These are phyloP conservation scores for Craspedostauros australis DNA, from an alignment of 108 stramenopile genomes.

Conservation along the genomic window DNA sequence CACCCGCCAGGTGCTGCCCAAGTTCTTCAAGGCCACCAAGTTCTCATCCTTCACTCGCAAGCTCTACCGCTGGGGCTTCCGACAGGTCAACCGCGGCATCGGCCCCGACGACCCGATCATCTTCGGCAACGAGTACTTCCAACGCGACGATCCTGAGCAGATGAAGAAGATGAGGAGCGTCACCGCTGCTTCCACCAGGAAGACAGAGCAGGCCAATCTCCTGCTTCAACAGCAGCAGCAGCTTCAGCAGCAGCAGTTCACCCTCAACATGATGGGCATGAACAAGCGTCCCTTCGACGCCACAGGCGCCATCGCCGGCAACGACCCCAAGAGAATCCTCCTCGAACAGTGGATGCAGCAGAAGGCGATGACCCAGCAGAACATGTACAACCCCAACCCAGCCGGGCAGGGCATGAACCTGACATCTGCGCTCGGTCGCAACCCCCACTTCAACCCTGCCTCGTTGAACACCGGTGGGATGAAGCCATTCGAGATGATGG, in stretches of 20 bases:
- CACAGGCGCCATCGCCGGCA: neutral
- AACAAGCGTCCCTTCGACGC: conserved; percentile 19
- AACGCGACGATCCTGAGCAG: conserved; percentile 49
- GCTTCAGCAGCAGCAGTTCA: no score
- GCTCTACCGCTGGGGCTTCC: conserved; percentile 78
- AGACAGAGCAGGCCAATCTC: conserved; percentile 27
- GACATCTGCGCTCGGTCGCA: conserved; percentile 4
- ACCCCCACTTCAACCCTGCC: neutral
- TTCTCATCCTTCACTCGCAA: conserved; percentile 78
- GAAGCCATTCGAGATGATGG: no score
- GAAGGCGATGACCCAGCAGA: conserved; percentile 5
- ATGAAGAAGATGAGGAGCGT: conserved; percentile 50
- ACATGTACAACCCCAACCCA: conserved; percentile 4
- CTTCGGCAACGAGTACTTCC: conserved; percentile 65
- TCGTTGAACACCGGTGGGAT: no score
- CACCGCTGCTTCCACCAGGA: conserved; percentile 46
- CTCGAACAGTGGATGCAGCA: conserved; percentile 18
- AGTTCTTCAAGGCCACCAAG: conserved; percentile 80
- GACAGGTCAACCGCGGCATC: conserved; percentile 61
- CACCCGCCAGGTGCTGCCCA: conserved; percentile 65
- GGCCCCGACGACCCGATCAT: conserved; percentile 60
- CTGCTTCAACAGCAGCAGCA: no score
- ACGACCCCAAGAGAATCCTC: conserved; percentile 14
- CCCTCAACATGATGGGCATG: conserved; percentile 9
- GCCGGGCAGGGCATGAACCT: conserved; percentile 5